Percentiles rank a stretch among this genome's conserved stretches.
phyloP scores from a whole-genome alignment of 2,329 filamentous ascomycete genomes.

The Aciculosporium take region DNA sequence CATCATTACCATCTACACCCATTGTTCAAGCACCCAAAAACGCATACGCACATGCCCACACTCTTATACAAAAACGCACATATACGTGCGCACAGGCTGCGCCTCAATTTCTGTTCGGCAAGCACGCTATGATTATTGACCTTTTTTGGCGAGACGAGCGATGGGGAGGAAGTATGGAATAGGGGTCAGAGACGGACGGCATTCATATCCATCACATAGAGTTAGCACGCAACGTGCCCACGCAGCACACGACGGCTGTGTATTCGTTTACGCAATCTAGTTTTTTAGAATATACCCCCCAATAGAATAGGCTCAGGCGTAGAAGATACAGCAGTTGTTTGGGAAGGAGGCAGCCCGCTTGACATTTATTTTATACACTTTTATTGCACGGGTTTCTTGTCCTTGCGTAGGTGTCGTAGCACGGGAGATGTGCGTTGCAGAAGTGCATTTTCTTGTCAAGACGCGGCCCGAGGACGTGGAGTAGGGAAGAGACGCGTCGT shows the following conservation, averaged over 20 bases:
- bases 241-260: background rate
- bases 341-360: background rate
- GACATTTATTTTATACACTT: too few species aligned
- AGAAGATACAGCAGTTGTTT: background rate
- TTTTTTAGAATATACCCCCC: constrained; percentile 13
- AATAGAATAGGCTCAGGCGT: background rate
- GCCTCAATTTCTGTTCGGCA: background rate
- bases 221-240: background rate
- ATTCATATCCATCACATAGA: background rate
- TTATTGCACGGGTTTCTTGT: too few species aligned
- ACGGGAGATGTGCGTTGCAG: too few species aligned
- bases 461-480: too few species aligned
- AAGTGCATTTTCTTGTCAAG: too few species aligned
- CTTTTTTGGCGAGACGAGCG: background rate
- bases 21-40: background rate
- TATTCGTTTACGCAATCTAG: constrained; percentile 11
- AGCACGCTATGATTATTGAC: background rate
- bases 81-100: background rate
- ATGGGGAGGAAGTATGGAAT: too few species aligned
- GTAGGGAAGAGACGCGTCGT: too few species aligned
- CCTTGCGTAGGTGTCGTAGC: too few species aligned
- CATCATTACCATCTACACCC: background rate
- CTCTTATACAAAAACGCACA: too few species aligned
- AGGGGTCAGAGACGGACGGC: background rate
- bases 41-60: background rate